Evolutionary conservation across 805 yeast genomes (phyloP).

Genomic region (Cyberlindnera petersonii): DNA sequence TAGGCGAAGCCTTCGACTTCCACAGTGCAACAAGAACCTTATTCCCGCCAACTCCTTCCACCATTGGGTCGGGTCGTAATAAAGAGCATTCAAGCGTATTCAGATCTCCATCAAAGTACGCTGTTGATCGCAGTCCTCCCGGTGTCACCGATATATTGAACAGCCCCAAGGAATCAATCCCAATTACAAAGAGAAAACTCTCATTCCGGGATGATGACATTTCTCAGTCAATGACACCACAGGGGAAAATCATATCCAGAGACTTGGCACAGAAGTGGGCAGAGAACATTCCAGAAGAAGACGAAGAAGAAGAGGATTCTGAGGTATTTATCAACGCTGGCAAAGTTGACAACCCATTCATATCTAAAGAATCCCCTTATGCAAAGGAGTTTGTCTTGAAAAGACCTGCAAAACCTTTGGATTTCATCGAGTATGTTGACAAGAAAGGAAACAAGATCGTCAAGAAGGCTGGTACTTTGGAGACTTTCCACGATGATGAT

Average conservation of each 20-base stretch:
- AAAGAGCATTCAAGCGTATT: slow-evolving; percentile 11
- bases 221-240: slow-evolving; percentile 33
- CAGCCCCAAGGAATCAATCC: slow-evolving; percentile 9
- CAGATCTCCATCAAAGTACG: slow-evolving; percentile 12
- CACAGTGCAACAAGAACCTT: slow-evolving; percentile 19
- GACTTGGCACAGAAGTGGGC: slow-evolving; percentile 34
- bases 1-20: slow-evolving; percentile 9
- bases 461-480: slow-evolving; percentile 14
- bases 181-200: slow-evolving; percentile 12
- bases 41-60: slow-evolving; percentile 30
- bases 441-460: slow-evolving; percentile 32
- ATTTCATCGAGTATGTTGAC: slow-evolving; percentile 30
- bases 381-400: slow-evolving; percentile 13
- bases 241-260: slow-evolving; percentile 31
- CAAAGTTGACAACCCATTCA: slow-evolving; percentile 23
- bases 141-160: neutral
- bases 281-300: slow-evolving; percentile 19
- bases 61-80: slow-evolving; percentile 27
- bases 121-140: slow-evolving; percentile 5
- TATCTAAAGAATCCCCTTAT: slow-evolving; percentile 5
- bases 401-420: slow-evolving; percentile 18
- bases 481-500: slow-evolving; percentile 5
- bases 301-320: slow-evolving; percentile 18
- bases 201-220: too few species aligned
- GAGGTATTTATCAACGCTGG: slow-evolving; percentile 18